Base-by-base conservation (phyloP, 108 stramenopile species). In the Phaeodactylum tricornutum region DNA sequence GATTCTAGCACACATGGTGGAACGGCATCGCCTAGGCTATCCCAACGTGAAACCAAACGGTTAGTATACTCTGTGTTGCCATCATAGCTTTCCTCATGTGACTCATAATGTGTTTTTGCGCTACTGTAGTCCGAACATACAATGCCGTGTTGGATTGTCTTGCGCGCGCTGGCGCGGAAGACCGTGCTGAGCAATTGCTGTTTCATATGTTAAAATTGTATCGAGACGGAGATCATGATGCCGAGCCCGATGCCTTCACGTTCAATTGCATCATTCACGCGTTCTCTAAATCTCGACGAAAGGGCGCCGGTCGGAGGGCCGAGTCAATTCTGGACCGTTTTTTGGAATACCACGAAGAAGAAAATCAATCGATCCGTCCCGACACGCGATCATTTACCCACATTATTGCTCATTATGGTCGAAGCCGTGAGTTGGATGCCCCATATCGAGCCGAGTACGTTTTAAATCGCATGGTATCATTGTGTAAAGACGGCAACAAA, bases 221-320 rank as follows among this genome's bases (percentile, higher is more conserved):
- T 32, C 53, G 65, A 42, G 60, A 73, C 23, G 74, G 71, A 5
- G 81, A 76, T 43, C 30, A 72, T 1, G 67, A 64, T 4, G 64
- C 75, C 4, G 44, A 62, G 17, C 81, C 77, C 1, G 77, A 83
- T 56, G 53, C 63, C 1, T 83, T 75, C 53, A 67, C 81, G 11
- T 83, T 83, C 59, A 76, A 83, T 53, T 59, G 62, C 26, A 69
- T 75, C 7, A 78, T 83, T 57, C 69, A 71, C 37, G 76, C 74
- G 21, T 79, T 75, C 60, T 38, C 73, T 17, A 51, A 69, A 25
- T 52, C 60, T 28, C 46, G 60, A 6, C 41, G 46, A n/a, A 64
- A 57, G 12, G 83, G 72, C 14, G 60, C 71, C 15, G 83, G 79
- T 4, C 25, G 37, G 36, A 34, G 79, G 32, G 78, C 83, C 12